Evolutionary conservation across 768 basidiomycete genomes (phyloP).

Genomic region (Podaxis sp.): DNA sequence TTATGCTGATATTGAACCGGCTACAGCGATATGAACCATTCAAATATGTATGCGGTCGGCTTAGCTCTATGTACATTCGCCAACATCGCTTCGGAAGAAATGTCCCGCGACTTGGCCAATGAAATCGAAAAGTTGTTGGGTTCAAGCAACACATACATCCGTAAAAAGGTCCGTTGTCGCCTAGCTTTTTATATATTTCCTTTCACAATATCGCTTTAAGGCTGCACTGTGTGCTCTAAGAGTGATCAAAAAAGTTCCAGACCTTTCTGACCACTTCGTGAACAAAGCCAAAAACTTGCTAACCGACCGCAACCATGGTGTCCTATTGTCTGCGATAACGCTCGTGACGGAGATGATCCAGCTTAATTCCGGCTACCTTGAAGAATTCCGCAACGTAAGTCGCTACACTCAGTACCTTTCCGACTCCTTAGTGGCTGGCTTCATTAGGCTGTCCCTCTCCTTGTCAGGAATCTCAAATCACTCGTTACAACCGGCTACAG

Average conservation of each 20-base stretch:
- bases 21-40: constrained; percentile 95
- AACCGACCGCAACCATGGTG: constrained; percentile 95
- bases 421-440: constrained; percentile 4
- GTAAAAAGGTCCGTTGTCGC: constrained; percentile 76
- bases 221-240: constrained; percentile 93
- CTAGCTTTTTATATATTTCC: constrained; percentile 4
- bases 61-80: constrained; percentile 97
- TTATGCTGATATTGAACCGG: constrained; percentile 9
- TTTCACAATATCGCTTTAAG: constrained; percentile 34
- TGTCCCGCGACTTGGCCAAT: constrained; percentile 96
- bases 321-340: constrained; percentile 89
- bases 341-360: constrained; percentile 94
- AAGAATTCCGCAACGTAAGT: constrained; percentile 87
- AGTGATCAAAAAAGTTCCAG: constrained; percentile 93
- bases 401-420: neutral
- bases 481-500: constrained; percentile 95
- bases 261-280: constrained; percentile 90
- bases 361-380: constrained; percentile 62
- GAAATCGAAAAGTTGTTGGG: constrained; percentile 97
- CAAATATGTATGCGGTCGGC: constrained; percentile 98
- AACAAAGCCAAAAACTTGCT: constrained; percentile 85
- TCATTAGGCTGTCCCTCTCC: constrained; percentile 78
- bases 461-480: constrained; percentile 93
- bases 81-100: constrained; percentile 98
- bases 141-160: constrained; percentile 96